phyloP scores from a whole-genome alignment of 768 basidiomycete genomes.

The Rhodotorula kratochvilovae region DNA sequence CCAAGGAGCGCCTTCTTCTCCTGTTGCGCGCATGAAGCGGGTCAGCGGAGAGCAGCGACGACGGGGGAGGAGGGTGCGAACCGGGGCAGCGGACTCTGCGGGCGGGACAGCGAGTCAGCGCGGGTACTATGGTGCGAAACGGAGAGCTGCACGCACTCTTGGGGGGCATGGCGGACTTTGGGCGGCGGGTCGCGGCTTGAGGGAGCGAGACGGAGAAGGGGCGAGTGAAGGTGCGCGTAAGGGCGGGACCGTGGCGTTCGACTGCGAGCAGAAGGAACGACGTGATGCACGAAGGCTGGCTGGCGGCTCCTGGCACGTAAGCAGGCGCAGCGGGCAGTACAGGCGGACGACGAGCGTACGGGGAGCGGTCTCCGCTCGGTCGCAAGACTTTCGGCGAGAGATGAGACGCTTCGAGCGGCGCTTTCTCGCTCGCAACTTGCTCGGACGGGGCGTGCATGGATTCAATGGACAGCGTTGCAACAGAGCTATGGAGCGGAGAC shows the following conservation, averaged over 20 bases:
- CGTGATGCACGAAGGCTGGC: neutral
- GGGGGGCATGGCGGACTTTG: conserved; percentile 34
- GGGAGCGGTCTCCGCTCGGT: no score
- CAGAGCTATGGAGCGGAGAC: neutral
- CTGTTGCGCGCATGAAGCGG: neutral
- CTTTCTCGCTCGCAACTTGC: neutral
- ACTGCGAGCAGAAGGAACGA: conserved; percentile 21
- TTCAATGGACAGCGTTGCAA: neutral
- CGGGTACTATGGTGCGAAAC: no score
- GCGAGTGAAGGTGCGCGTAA: neutral
- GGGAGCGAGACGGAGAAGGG: neutral
- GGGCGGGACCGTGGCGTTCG: conserved; percentile 2
- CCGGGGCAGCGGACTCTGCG: neutral
- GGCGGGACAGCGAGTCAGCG: neutral
- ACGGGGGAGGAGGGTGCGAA: neutral
- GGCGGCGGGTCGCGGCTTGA: conserved; percentile 8
- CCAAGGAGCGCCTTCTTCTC: conserved; percentile 88
- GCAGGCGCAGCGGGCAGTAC: neutral
- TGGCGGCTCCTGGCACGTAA: neutral
- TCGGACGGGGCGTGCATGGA: neutral
- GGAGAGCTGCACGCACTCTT: conserved; percentile 14
- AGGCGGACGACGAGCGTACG: neutral
- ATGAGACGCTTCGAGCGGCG: neutral
- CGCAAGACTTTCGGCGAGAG: neutral
- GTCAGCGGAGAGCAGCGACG: neutral